These are phyloP conservation scores for Cydonia oblonga DNA, from an alignment of 331 rosid genomes.

Conservation along the genomic window DNA sequence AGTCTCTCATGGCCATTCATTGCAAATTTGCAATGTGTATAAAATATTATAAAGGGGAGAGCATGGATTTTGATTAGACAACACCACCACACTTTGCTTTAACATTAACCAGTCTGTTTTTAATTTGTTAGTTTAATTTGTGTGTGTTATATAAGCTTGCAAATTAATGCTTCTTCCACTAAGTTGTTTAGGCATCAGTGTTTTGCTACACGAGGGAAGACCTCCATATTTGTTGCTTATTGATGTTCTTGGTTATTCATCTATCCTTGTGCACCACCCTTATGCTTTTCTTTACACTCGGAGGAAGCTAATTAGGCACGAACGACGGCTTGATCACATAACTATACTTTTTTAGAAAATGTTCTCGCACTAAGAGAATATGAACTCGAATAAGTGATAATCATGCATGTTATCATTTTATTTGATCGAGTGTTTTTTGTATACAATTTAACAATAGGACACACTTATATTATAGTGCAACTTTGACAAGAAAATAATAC, in stretches of 20 bases:
- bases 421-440: too few relatives aligned
- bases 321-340: neutral
- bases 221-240: neutral
- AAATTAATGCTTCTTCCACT: constrained; percentile 53
- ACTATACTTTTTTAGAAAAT: too few relatives aligned
- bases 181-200: constrained; percentile 1
- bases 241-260: neutral
- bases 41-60: constrained; percentile 1
- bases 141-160: neutral
- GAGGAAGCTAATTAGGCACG: neutral
- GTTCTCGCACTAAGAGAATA: too few relatives aligned
- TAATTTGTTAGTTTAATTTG: constrained; percentile 3
- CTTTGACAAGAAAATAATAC: too few relatives aligned
- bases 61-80: constrained; percentile 55
- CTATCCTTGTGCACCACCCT: neutral
- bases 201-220: too few relatives aligned
- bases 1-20: constrained; percentile 23
- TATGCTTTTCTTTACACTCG: neutral
- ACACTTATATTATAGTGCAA: too few relatives aligned
- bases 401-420: too few relatives aligned
- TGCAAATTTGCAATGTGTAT: constrained; percentile 11
- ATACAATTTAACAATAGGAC: too few relatives aligned
- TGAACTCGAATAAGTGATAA: too few relatives aligned
- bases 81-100: constrained; percentile 37
- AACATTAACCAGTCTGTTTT: neutral